Evolutionary conservation across 78 protist species (phyloP).

Genomic region (Protostelium mycophagum): DNA sequence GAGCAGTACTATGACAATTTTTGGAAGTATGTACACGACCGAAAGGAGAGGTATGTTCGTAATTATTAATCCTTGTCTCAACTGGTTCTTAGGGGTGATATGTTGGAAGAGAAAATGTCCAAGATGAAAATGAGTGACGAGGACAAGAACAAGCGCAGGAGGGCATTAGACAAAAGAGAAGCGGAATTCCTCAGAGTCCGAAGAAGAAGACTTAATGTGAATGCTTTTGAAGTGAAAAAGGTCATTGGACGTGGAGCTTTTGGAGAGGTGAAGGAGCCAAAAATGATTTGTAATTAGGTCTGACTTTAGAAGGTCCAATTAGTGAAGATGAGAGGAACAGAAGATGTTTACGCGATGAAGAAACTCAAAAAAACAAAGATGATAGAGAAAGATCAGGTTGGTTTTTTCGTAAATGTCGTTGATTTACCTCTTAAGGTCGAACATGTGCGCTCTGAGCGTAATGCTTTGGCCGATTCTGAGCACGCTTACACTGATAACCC

Average conservation of each 20-base stretch:
- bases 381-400: constrained; percentile 69
- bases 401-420: background rate
- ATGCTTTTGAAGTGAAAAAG: constrained; percentile 46
- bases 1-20: background rate
- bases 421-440: constrained; percentile 22
- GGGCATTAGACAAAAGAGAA: constrained; percentile 53
- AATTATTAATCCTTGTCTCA: background rate
- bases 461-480: constrained; percentile 61
- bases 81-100: constrained; percentile 16
- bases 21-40: background rate
- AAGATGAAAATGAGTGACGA: constrained; percentile 49
- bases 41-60: background rate
- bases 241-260: constrained; percentile 77
- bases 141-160: constrained; percentile 40
- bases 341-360: constrained; percentile 73
- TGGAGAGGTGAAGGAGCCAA: constrained; percentile 60
- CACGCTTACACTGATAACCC: constrained; percentile 4
- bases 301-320: constrained; percentile 4
- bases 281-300: background rate
- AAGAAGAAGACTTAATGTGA: constrained; percentile 55
- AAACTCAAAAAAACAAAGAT: constrained; percentile 60
- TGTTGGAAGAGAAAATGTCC: constrained; percentile 45
- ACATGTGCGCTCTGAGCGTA: constrained; percentile 84
- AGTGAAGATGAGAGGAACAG: constrained; percentile 54
- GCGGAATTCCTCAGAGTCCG: constrained; percentile 53